Evolutionary conservation across 2,329 filamentous ascomycete genomes (phyloP).

Genomic region (Fusarium siculi): DNA sequence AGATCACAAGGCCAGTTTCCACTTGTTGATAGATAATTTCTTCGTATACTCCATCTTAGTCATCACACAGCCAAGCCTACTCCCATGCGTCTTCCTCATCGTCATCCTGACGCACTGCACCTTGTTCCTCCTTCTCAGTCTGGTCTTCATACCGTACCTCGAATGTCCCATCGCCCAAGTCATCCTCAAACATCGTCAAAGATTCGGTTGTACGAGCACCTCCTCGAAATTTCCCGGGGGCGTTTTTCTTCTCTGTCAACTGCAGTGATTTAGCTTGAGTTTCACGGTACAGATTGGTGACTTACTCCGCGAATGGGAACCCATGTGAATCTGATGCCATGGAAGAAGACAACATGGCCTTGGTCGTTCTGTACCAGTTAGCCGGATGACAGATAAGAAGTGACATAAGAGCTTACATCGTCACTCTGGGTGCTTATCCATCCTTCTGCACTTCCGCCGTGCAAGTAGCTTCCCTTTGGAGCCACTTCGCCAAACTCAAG

Average conservation of each 20-base stretch:
- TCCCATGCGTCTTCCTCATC: neutral
- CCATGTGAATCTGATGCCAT: neutral
- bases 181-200: neutral
- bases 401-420: neutral
- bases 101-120: neutral
- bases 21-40: rapidly evolving
- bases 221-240: neutral
- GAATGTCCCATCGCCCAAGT: neutral
- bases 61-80: rapidly evolving
- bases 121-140: neutral
- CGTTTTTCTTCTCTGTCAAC: neutral
- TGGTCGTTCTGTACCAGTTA: neutral
- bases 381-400: rapidly evolving
- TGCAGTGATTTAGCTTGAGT: rapidly evolving
- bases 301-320: neutral
- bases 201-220: neutral
- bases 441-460: neutral
- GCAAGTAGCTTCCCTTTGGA: neutral
- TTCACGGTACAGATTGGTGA: rapidly evolving
- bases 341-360: neutral
- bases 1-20: neutral
- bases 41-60: too few species aligned
- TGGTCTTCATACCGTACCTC: neutral
- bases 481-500: neutral
- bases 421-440: neutral